Conservation (phyloP, 2,329 filamentous ascomycete genomes). For the Trichoderma sp. region DNA sequence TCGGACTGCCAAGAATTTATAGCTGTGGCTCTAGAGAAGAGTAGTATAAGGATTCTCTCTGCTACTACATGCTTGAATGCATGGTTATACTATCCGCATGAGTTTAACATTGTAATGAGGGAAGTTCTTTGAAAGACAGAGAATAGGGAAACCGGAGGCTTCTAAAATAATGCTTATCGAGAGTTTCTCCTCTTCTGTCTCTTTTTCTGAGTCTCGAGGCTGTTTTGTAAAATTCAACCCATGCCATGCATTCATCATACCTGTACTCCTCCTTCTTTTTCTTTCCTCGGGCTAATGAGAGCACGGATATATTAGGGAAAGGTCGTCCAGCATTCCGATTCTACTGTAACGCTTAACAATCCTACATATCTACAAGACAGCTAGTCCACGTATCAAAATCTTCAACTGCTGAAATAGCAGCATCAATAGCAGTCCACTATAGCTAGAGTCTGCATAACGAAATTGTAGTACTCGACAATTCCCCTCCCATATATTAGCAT, state of each 20-base stretch:
- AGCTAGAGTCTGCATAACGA: too few species aligned
- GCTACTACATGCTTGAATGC: background rate
- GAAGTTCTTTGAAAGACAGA: background rate
- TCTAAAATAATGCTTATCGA: background rate
- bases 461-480: too few species aligned
- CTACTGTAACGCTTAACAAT: too few species aligned
- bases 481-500: background rate
- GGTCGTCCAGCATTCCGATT: too few species aligned
- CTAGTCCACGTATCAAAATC: too few species aligned
- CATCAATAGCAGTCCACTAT: too few species aligned
- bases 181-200: too few species aligned
- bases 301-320: background rate
- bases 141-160: background rate
- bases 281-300: background rate
- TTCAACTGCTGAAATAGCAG: too few species aligned
- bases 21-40: background rate
- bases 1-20: background rate
- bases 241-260: background rate
- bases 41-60: background rate
- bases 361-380: too few species aligned
- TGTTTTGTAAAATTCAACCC: background rate
- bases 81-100: background rate
- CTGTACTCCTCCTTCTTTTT: background rate
- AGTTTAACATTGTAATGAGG: background rate
- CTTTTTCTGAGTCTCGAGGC: too few species aligned